Base-by-base conservation (phyloP, 2,329 filamentous ascomycete genomes). In the Pseudogymnoascus sp. region DNA sequence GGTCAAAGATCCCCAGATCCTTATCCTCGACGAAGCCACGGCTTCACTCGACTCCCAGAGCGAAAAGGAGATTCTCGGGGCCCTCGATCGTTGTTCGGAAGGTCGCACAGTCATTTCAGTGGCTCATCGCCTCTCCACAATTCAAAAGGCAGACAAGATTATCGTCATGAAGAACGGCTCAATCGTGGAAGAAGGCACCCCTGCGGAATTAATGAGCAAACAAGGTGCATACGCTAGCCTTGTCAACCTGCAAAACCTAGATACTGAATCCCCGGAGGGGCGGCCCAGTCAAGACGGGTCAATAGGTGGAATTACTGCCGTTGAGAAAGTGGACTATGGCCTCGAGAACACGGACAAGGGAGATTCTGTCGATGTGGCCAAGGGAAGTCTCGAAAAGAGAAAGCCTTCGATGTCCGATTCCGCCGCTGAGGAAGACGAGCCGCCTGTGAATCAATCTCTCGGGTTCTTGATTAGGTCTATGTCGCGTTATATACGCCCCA, bases 141-240 rank as follows among this genome's bases (percentile, higher is more conserved):
- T 97, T 74, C 91, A 93, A 35, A 93, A 96, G 73, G 96, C 96
- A 72, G 93, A 97, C 78, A 96, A 95, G 79, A 92, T 97, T n/a
- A 79, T 97, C 16, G 91, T 97, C 19, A 81, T 97, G 8, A 93
- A 97, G 71, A 89, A 91, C 73, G 93, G 93, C n/a, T 78, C 84
- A 65, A 87, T 96, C 19, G 82, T 93, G 8, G 92, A 97, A 63
- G 69, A 83, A 60, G 91, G 91, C 14, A 91, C 86, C 0, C 91
- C 96, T 71, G 82, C 88, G 26, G 85, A 92, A 70, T 80, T 96
- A 7, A 78, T 96, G 6, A 80, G 80, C 2, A 78, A 83, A 50
- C 84, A 84, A 31, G 90, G 89, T 6, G 68, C 72, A 22, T 71
- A 71, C 59, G 70, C 68, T 6, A 74, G 73, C n/a, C 68, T 78